A percentile compares a stretch with the other conserved stretches of the same genome.
Evolutionary conservation across 2,329 filamentous ascomycete genomes (phyloP).

Genomic region (Parasarocladium wereldwijsianum): DNA sequence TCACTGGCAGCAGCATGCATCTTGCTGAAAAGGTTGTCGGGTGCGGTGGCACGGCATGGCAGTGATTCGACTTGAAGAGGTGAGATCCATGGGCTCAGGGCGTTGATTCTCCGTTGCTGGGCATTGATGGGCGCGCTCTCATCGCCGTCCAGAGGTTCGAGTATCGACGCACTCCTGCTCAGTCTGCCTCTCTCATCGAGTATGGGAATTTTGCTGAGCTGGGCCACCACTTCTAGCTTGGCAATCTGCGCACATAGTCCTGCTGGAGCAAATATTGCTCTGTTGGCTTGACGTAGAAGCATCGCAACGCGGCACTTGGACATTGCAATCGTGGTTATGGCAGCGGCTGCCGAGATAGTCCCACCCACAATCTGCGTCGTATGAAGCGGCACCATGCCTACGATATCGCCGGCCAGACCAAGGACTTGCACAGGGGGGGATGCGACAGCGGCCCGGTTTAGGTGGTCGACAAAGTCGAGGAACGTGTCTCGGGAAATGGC

Average conservation of each 20-base stretch:
- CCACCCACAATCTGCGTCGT: conserved; percentile 9
- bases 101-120: conserved; percentile 8
- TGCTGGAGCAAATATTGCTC: conserved; percentile 6
- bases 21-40: conserved; percentile 4
- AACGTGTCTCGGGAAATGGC: conserved; percentile 7
- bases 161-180: conserved; percentile 5
- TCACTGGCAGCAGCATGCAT: conserved; percentile 8
- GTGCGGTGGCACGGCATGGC: conserved; percentile 1
- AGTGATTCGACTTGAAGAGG: conserved; percentile 7
- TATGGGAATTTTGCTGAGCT: conserved; percentile 8
- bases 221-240: conserved; percentile 9
- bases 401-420: conserved; percentile 8
- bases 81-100: conserved; percentile 7
- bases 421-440: conserved; percentile 9
- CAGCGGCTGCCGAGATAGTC: conserved; percentile 5
- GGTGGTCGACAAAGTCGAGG: conserved; percentile 8
- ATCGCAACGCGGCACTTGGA: conserved; percentile 9
- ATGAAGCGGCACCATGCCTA: conserved; percentile 8
- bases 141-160: conserved; percentile 6
- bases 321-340: conserved; percentile 6
- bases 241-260: conserved; percentile 8
- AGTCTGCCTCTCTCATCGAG: conserved; percentile 7
- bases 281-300: conserved; percentile 7
- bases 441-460: conserved; percentile 9
- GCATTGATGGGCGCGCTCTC: conserved; percentile 1